These are phyloP conservation scores for Zymoseptoria brevis DNA, from an alignment of 2,329 filamentous ascomycete genomes.

Conservation along the genomic window DNA sequence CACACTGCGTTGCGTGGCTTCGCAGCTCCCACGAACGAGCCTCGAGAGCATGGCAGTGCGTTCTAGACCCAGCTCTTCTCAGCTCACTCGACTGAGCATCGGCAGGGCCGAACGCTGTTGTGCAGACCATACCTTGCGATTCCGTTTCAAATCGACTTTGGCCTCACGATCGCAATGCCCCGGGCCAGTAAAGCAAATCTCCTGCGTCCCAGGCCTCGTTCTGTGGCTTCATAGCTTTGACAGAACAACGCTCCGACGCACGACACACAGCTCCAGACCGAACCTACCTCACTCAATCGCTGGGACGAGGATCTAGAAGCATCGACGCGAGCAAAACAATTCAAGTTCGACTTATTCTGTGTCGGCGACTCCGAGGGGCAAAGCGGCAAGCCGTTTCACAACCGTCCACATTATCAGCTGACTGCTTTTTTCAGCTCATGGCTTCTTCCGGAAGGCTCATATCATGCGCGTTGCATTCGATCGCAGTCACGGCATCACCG, in stretches of 20 bases:
- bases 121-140: too few species aligned
- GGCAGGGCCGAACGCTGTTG: too few species aligned
- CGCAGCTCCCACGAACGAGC: too few species aligned
- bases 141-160: not conserved
- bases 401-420: not conserved
- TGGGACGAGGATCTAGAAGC: not conserved
- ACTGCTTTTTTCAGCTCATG: not conserved
- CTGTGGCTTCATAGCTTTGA: not conserved
- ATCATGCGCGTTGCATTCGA: not conserved
- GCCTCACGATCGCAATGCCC: not conserved
- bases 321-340: not conserved
- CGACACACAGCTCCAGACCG: not conserved
- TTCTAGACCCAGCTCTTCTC: too few species aligned
- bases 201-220: not conserved
- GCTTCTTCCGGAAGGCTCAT: too few species aligned
- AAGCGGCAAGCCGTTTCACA: not conserved
- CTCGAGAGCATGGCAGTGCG: too few species aligned
- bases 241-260: not conserved
- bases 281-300: not conserved
- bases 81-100: too few species aligned
- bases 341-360: not conserved
- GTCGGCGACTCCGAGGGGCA: not conserved
- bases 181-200: not conserved
- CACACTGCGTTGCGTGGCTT: too few species aligned
- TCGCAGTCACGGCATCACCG: not conserved